Conservation (phyloP, 176 grass and related monocot species). For the Oryza longistaminata region DNA sequence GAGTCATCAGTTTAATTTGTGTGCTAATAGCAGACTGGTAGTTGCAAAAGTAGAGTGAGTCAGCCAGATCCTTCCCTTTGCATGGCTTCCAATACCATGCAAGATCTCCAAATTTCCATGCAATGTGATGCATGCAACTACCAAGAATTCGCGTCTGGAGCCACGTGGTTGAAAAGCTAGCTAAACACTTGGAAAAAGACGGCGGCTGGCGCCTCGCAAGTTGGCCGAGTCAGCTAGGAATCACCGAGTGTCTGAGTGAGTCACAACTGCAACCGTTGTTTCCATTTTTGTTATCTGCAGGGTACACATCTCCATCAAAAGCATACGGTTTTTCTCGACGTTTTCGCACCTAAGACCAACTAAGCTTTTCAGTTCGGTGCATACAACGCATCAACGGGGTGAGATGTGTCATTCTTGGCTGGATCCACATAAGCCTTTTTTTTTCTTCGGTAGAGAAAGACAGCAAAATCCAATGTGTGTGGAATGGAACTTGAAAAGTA, state of each 20-base stretch:
- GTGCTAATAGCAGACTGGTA: not conserved
- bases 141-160: not conserved
- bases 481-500: not conserved
- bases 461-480: not conserved
- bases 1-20: constrained; percentile 35
- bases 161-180: not conserved
- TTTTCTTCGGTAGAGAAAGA: not conserved
- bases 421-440: constrained; percentile 19
- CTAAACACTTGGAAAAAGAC: not conserved
- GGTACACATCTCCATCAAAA: constrained; percentile 20
- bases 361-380: not conserved
- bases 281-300: not conserved
- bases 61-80: not conserved
- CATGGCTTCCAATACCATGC: not conserved
- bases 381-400: constrained; percentile 15
- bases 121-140: not conserved
- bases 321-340: not conserved
- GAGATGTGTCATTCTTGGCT: constrained; percentile 21
- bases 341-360: not conserved
- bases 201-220: not conserved
- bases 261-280: too few relatives aligned
- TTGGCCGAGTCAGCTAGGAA: not conserved
- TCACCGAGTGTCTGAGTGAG: not conserved
- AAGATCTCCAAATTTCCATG: not conserved
- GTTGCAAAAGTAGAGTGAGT: not conserved